Evolutionary conservation across 2,329 filamentous ascomycete genomes (phyloP).

Genomic region (Decorospora gaudefroyi): DNA sequence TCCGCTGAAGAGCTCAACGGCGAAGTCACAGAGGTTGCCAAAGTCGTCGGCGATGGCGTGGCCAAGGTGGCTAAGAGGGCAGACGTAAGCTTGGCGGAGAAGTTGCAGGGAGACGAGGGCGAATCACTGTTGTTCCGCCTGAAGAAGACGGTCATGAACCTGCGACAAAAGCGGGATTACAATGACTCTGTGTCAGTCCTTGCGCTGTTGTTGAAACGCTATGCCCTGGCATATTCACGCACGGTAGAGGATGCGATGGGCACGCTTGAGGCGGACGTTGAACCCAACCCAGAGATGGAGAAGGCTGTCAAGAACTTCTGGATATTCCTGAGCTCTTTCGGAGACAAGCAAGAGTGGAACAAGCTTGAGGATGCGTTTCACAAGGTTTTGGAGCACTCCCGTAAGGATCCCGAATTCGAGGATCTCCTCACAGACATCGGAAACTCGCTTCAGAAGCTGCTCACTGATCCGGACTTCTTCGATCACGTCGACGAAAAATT

Average conservation of each 20-base stretch:
- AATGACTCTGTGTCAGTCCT: slow-evolving; percentile 82
- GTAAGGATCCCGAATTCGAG: slow-evolving; percentile 82
- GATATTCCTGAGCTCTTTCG: slow-evolving; percentile 78
- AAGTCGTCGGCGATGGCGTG: slow-evolving; percentile 53
- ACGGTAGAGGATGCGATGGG: slow-evolving; percentile 69
- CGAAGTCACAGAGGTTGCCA: slow-evolving; percentile 51
- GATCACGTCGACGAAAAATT: slow-evolving; percentile 72
- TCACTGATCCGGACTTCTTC: slow-evolving; percentile 86
- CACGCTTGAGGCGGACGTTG: slow-evolving; percentile 70
- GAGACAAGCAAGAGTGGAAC: slow-evolving; percentile 75
- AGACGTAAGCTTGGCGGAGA: slow-evolving; percentile 71
- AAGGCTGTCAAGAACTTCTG: slow-evolving; percentile 79
- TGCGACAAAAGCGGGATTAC: slow-evolving; percentile 80
- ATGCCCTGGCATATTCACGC: slow-evolving; percentile 76
- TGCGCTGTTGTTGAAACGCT: slow-evolving; percentile 74
- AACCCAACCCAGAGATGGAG: slow-evolving; percentile 75
- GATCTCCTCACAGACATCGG: slow-evolving; percentile 73
- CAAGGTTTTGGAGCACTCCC: slow-evolving; percentile 71
- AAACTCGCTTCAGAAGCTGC: slow-evolving; percentile 74
- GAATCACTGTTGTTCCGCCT: slow-evolving; percentile 74
- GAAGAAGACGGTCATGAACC: slow-evolving; percentile 73
- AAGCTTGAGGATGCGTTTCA: slow-evolving; percentile 70
- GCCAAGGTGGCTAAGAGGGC: slow-evolving; percentile 61
- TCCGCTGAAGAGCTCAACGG: slow-evolving; percentile 64
- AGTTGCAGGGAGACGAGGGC: slow-evolving; percentile 72